Conservation (phyloP, 192 early-diverging fungal genomes). For the Gaertneriomyces semiglobifer region DNA sequence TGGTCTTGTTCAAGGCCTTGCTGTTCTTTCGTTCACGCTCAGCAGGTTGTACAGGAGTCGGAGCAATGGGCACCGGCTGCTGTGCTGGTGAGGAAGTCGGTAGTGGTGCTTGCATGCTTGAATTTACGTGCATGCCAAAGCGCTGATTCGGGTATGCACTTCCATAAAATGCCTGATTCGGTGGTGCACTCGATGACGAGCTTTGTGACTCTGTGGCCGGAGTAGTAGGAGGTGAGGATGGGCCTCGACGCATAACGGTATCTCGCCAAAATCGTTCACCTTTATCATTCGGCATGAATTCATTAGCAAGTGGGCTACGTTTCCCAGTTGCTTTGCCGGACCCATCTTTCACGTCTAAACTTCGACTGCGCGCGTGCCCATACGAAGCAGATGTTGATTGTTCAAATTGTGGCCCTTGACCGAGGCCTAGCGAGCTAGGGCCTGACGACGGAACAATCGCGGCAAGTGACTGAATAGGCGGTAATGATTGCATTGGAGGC, state of each 20-base stretch:
- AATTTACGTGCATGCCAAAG: no score
- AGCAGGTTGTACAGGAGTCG: not conserved
- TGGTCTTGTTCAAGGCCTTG: slow-evolving; percentile 1
- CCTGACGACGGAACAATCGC: not conserved
- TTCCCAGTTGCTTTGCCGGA: slow-evolving; percentile 5
- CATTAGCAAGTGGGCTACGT: not conserved
- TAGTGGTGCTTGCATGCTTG: no score
- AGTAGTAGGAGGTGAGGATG: slow-evolving; percentile 1
- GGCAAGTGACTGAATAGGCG: slow-evolving; percentile 19
- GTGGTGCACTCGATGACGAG: not conserved
- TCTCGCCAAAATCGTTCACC: not conserved
- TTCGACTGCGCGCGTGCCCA: not conserved
- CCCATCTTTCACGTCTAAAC: slow-evolving; percentile 1
- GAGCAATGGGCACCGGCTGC: not conserved
- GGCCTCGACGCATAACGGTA: not conserved
- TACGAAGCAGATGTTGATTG: not conserved
- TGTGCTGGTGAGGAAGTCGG: not conserved
- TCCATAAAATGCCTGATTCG: not conserved
- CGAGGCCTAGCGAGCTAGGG: not conserved
- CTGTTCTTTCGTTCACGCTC: not conserved
- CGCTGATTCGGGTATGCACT: not conserved
- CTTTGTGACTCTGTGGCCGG: not conserved
- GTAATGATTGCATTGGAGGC: slow-evolving; percentile 16
- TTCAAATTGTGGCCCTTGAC: not conserved
- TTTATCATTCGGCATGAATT: slow-evolving; percentile 1